Percentiles rank a stretch among this genome's conserved stretches.
These are phyloP conservation scores for Mrakia blollopis DNA, from an alignment of 768 basidiomycete species.

Conservation along the genomic window DNA sequence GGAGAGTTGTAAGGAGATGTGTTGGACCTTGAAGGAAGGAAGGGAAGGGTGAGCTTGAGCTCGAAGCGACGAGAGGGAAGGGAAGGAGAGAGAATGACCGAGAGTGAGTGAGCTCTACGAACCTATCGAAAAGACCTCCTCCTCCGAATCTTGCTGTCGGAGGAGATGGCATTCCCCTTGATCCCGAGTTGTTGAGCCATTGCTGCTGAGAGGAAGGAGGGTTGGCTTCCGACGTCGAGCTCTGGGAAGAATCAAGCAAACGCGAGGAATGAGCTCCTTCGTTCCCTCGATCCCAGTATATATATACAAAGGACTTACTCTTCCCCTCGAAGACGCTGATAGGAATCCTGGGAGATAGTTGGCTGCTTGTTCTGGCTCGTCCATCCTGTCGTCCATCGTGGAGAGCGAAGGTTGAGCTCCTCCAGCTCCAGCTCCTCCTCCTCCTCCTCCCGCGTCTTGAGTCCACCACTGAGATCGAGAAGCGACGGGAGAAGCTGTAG, in stretches of 20 bases:
- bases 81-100: background rate
- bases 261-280: background rate
- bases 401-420: background rate
- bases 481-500: background rate
- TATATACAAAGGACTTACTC: background rate
- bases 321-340: slow-evolving; percentile 10
- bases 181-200: slow-evolving; percentile 11
- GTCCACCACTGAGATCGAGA: slow-evolving; percentile 15
- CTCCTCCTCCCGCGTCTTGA: background rate
- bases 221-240: background rate
- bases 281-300: background rate
- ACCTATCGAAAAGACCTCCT: slow-evolving; percentile 19
- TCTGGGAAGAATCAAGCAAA: background rate
- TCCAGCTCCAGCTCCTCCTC: too few relatives aligned
- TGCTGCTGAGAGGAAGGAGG: background rate
- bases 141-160: slow-evolving; percentile 14
- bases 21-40: slow-evolving; percentile 2
- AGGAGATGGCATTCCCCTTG: slow-evolving; percentile 14
- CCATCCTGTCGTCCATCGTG: slow-evolving; percentile 27
- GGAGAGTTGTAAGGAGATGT: slow-evolving; percentile 18
- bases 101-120: background rate
- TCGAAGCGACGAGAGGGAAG: background rate
- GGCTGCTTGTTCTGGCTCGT: slow-evolving; percentile 22
- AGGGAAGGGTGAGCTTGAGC: slow-evolving; percentile 2
- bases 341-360: slow-evolving; percentile 30